phyloP scores from a whole-genome alignment of 441 rosid species.

The Pelargonium citronellum region DNA sequence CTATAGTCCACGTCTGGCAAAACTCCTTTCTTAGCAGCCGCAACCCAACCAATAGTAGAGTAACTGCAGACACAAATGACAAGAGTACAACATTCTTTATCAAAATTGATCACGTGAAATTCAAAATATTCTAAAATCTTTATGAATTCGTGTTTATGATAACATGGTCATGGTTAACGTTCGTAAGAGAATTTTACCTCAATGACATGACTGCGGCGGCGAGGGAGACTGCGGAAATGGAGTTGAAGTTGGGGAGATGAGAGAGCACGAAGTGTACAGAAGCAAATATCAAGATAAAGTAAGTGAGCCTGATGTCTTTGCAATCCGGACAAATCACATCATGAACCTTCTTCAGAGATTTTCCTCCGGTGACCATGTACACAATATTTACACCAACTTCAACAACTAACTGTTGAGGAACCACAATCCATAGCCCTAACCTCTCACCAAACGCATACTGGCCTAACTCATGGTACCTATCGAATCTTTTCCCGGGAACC shows the following conservation, averaged over 20 bases:
- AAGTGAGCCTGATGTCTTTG: slow-evolving; percentile 41
- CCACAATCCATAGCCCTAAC: slow-evolving; percentile 70
- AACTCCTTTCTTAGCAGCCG: slow-evolving; percentile 40
- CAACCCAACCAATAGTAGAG: slow-evolving; percentile 62
- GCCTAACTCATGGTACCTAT: slow-evolving; percentile 76
- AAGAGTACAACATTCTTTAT: background rate
- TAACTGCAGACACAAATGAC: slow-evolving; percentile 37
- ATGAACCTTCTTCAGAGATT: slow-evolving; percentile 69
- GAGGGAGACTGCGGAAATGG: slow-evolving; percentile 53
- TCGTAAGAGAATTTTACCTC: slow-evolving; percentile 27
- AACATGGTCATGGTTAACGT: background rate
- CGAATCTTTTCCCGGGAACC: slow-evolving; percentile 66
- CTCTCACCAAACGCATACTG: slow-evolving; percentile 72
- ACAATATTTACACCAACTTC: slow-evolving; percentile 62
- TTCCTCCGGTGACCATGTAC: slow-evolving; percentile 83
- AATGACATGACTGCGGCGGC: slow-evolving; percentile 80
- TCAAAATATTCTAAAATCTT: too few species aligned
- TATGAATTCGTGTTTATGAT: too few species aligned
- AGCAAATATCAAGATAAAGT: slow-evolving; percentile 65
- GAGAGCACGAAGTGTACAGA: slow-evolving; percentile 60
- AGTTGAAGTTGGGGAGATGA: slow-evolving; percentile 71
- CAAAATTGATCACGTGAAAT: background rate
- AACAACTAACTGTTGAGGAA: slow-evolving; percentile 68
- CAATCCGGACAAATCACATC: slow-evolving; percentile 48
- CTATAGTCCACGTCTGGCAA: slow-evolving; percentile 50